Evolutionary conservation across 2,329 filamentous ascomycete genomes (phyloP), one percentile per base, ranked within the genome.

Genomic region (Drechslerella stenobrocha): DNA sequence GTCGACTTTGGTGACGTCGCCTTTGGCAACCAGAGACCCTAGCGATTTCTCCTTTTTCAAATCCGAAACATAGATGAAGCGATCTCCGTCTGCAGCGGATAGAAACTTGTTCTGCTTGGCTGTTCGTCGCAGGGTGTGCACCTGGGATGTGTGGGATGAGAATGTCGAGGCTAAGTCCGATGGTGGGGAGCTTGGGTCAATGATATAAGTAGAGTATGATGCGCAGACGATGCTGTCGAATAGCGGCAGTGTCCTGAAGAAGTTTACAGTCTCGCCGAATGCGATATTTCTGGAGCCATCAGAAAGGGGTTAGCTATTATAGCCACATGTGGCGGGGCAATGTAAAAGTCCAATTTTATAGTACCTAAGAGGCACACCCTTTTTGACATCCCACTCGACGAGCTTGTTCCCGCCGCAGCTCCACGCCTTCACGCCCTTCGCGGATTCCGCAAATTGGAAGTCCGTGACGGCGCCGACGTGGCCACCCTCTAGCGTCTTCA

Each of bases 321-420:
- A 7, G 3, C 11, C 2, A 9, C 51, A 11, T 5, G 28, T 11
- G 11, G 28, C 28, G 28, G 28, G 9, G 4, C 11, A 4, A 69
- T 74, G 69, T n/a, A n/a, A n/a, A n/a, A n/a, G n/a, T n/a, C n/a
- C n/a, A n/a, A n/a, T n/a, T n/a, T n/a, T n/a, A n/a, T n/a, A n/a
- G n/a, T 75, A 81, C 80, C 77, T 77, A 59, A 77, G 74, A 50
- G 74, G 76, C 69, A 77, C 74, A 57, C 77, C 76, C 20, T 75
- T 78, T 70, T 73, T 75, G 57, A 81, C 72, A 74, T 81, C 78
- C 80, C 80, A 82, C 70, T 81, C 79, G 20, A 81, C 77, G 47
- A 81, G 75, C 71, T 79, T 81, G 73, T 82, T 80, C 50, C 78
- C 78, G 48, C 80, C 80, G 61, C 81, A 78, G 76, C 80, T 81